Base-by-base conservation (phyloP, 345 rosid species). In the Salix arbutifolia region DNA sequence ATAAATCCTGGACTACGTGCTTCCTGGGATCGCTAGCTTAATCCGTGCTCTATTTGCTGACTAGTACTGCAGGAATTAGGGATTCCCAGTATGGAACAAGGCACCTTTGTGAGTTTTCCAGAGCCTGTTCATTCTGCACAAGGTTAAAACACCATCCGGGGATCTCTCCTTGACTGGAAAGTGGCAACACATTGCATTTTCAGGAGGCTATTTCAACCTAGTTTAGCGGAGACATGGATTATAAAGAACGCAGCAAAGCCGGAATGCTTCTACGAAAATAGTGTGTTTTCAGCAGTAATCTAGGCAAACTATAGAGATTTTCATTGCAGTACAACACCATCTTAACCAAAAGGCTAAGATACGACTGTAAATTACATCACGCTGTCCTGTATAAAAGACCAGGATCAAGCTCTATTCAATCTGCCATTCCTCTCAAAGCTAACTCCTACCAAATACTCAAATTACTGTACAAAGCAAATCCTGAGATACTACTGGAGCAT, bases 321-420 rank as follows among this genome's bases (percentile, higher is more conserved):
- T 66, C 23, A 35, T 48, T 67, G 78, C 72, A 67, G 65, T n/a
- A 67, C 52, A 50, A 19, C 42, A 8, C 37, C 25, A 67, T 75
- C 37, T 53, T 52, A 26, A 10, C 44, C 37, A 38, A 19, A 68
- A 68, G 44, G 28, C 26, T 68, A 25, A 23, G 67, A 26, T 56
- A 53, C 68, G 42, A 37, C 31, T 56, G 79, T 60, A 70, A 46
- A 28, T 56, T 61, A 60, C 62, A 70, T 44, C 69, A 70, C 52
- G 21, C 48, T 66, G 40, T 79, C 82, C 82, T 31, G 74, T 79
- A 42, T 60, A 79, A 79, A 79, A 79, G 42, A 48, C 71, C 74
- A 42, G 82, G 82, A 25, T 61, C 50, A 38, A 69, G 74, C 78
- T 79, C 77, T 52, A 53, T 69, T 61, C 25, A 16, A 53, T 58